A percentile compares a stretch with the other conserved stretches of the same genome.
Evolutionary conservation across 352 stramenopile genomes (phyloP).

Genomic region (Pythium periplocum): DNA sequence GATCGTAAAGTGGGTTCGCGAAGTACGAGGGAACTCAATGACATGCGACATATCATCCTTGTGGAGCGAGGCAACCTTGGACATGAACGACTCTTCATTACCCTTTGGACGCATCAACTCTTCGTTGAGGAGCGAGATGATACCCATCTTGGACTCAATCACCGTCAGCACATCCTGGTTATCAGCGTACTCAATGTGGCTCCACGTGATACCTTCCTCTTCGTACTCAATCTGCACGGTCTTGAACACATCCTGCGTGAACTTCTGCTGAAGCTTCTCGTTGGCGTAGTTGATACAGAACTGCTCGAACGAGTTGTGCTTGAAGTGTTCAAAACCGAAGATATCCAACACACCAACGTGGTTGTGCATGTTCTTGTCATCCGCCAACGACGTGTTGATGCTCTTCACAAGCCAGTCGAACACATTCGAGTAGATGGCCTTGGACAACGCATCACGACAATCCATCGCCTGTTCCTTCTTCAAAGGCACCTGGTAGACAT

Average conservation of each 20-base stretch:
- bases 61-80: constrained; percentile 76
- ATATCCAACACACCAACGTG: constrained; percentile 97
- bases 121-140: constrained; percentile 89
- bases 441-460: constrained; percentile 88
- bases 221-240: constrained; percentile 95
- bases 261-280: constrained; percentile 84
- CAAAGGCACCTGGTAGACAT: constrained; percentile 42
- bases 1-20: constrained; percentile 90
- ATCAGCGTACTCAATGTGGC: constrained; percentile 89
- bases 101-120: constrained; percentile 87
- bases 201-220: constrained; percentile 90
- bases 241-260: constrained; percentile 89
- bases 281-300: constrained; percentile 85
- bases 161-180: constrained; percentile 87
- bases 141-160: constrained; percentile 85
- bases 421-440: constrained; percentile 91
- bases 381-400: constrained; percentile 89
- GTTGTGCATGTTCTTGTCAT: constrained; percentile 77
- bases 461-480: constrained; percentile 70
- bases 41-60: constrained; percentile 82
- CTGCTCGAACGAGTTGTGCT: constrained; percentile 89
- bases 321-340: constrained; percentile 99
- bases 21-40: constrained; percentile 81
- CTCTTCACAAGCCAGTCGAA: constrained; percentile 90
- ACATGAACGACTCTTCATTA: constrained; percentile 83